A percentile compares a stretch with the other conserved stretches of the same genome.
phyloP scores from a whole-genome alignment of 73 alveolate genomes.

The Tetrahymena thermophila region DNA sequence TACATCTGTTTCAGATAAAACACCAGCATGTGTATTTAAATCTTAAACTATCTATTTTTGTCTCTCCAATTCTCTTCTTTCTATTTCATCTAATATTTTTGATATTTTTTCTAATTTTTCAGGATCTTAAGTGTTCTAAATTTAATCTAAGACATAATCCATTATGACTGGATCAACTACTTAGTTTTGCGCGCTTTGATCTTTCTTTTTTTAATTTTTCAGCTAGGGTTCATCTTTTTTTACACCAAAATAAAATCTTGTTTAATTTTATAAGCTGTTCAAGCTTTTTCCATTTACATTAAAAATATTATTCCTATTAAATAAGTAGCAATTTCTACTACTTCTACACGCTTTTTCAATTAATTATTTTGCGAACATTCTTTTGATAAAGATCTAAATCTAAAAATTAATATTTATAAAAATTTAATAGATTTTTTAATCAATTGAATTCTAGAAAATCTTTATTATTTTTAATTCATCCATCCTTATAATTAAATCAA shows the following conservation, averaged over 20 bases:
- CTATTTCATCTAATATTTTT: background rate
- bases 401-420: background rate
- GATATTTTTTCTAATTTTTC: background rate
- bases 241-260: background rate
- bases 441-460: background rate
- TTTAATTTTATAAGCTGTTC: background rate
- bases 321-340: background rate
- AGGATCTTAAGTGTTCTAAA: background rate
- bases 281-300: background rate
- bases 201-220: background rate
- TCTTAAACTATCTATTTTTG: background rate
- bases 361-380: background rate
- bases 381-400: background rate
- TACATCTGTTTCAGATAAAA: background rate
- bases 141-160: background rate
- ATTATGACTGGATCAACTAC: background rate
- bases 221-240: background rate
- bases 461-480: no score
- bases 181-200: background rate
- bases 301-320: background rate
- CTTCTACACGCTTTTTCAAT: background rate
- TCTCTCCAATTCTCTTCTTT: background rate
- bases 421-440: background rate
- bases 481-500: background rate
- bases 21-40: background rate